Conservation (phyloP, 345 rosid species). For the Citrus sinensis region DNA sequence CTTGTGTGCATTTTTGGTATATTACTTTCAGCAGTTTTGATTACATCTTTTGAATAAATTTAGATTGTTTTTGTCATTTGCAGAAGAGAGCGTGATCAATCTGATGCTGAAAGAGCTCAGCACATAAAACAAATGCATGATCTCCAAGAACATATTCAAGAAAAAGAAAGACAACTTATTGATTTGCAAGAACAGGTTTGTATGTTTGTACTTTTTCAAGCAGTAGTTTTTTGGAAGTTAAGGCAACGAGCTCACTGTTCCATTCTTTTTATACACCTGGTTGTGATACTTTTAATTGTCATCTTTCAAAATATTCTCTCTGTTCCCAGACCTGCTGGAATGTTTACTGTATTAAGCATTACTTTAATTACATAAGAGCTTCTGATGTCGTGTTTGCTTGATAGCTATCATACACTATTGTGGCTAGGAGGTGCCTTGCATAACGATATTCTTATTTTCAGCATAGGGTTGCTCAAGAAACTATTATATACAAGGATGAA, state of each 20-base stretch:
- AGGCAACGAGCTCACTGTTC: neutral
- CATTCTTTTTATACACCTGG: neutral
- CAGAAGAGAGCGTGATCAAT: slow-evolving; percentile 98
- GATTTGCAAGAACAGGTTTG: slow-evolving; percentile 94
- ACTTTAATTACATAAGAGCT: neutral
- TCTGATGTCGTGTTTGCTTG: neutral
- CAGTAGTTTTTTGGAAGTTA: neutral
- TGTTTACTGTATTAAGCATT: neutral
- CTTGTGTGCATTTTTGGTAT: neutral
- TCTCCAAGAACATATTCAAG: slow-evolving; percentile 87
- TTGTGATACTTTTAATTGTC: neutral
- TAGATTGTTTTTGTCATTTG: slow-evolving; percentile 15
- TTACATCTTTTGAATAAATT: slow-evolving; percentile 10
- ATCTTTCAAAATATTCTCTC: neutral
- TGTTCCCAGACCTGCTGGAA: neutral
- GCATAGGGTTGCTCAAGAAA: slow-evolving; percentile 91
- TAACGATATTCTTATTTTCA: slow-evolving; percentile 38
- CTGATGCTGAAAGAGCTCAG: slow-evolving; percentile 90
- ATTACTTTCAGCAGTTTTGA: neutral
- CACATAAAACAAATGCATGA: slow-evolving; percentile 76
- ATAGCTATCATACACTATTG: neutral
- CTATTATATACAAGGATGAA: slow-evolving; percentile 77
- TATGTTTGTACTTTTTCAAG: slow-evolving; percentile 4
- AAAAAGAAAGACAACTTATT: slow-evolving; percentile 76
- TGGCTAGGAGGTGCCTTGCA: neutral